phyloP scores from a whole-genome alignment of 1,284 basidiomycete genomes.

The Boletus sp. region DNA sequence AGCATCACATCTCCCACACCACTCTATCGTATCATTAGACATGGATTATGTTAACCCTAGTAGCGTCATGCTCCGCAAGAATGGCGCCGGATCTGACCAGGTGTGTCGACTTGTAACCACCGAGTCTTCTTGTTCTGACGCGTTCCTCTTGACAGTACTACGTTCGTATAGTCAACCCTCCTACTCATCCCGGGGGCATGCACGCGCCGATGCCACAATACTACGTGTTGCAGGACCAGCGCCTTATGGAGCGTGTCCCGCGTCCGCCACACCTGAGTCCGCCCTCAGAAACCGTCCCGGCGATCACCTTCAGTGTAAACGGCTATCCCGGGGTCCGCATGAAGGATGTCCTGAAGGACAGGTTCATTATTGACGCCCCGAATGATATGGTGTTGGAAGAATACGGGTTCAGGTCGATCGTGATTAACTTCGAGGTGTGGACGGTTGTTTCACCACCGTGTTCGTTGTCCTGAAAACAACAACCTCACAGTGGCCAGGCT shows the following conservation, averaged over 20 bases:
- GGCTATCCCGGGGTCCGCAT: conserved; percentile 24
- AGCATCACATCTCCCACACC: background rate
- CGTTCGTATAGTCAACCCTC: conserved; percentile 11
- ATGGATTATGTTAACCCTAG: background rate
- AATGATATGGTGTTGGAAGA: conserved; percentile 20
- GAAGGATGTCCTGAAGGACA: conserved; percentile 17
- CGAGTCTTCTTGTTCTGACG: background rate
- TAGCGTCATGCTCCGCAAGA: background rate
- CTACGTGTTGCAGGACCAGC: conserved; percentile 19
- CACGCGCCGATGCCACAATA: conserved; percentile 21
- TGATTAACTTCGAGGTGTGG: conserved; percentile 23
- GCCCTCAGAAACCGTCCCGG: conserved; percentile 15
- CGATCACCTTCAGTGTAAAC: conserved; percentile 18
- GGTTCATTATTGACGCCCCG: conserved; percentile 15
- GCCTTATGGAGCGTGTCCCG: conserved; percentile 22
- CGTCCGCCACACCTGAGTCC: conserved; percentile 18
- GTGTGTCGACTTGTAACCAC: conserved; percentile 3
- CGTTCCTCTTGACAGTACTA: conserved; percentile 20
- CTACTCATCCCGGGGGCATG: conserved; percentile 22
- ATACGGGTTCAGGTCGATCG: conserved; percentile 23
- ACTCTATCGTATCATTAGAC: background rate
- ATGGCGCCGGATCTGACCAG: conserved; percentile 7
- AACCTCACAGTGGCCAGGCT: conserved; percentile 28
- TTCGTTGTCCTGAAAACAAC: background rate
- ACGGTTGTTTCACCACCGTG: background rate